These are phyloP conservation scores for Trametes pubescens DNA, from an alignment of 1,284 basidiomycete species.

Conservation along the genomic window DNA sequence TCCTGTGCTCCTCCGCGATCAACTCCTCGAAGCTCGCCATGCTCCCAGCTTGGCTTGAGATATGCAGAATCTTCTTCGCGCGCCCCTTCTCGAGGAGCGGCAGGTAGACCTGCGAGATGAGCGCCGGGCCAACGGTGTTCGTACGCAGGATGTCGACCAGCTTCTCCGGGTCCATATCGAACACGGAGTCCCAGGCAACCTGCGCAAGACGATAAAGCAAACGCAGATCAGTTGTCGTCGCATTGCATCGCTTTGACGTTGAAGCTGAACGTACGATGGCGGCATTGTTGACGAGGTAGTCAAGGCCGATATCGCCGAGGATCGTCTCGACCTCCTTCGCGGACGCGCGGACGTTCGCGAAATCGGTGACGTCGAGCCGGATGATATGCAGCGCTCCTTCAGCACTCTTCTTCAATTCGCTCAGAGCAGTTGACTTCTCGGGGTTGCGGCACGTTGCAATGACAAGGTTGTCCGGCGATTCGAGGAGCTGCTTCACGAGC, in stretches of 20 bases:
- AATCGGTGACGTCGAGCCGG: slow-evolving; percentile 43
- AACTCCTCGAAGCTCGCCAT: background rate
- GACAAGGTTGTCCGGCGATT: slow-evolving; percentile 41
- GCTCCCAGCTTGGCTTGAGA: background rate
- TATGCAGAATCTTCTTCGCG: background rate
- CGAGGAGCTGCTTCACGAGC: slow-evolving; percentile 28
- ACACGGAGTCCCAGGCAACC: slow-evolving; percentile 34
- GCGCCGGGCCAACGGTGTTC: slow-evolving; percentile 46
- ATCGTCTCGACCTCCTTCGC: slow-evolving; percentile 35
- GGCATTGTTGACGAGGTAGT: slow-evolving; percentile 47
- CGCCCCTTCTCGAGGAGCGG: slow-evolving; percentile 32
- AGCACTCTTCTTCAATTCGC: slow-evolving; percentile 34
- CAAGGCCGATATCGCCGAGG: slow-evolving; percentile 35
- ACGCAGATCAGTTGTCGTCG: background rate
- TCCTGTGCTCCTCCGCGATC: slow-evolving; percentile 13
- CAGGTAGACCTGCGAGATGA: slow-evolving; percentile 42
- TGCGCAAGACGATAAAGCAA: background rate
- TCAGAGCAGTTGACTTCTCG: slow-evolving; percentile 38
- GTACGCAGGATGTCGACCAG: slow-evolving; percentile 36
- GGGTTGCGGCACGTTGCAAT: slow-evolving; percentile 49
- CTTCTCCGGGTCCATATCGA: slow-evolving; percentile 33
- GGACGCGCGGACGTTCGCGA: slow-evolving; percentile 39
- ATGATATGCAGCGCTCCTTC: slow-evolving; percentile 44
- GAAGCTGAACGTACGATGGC: slow-evolving; percentile 36
- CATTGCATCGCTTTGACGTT: no score